Percentiles rank a stretch among this genome's conserved stretches.
These are phyloP conservation scores for Russula vinacea DNA, from an alignment of 768 basidiomycete genomes.

Conservation along the genomic window DNA sequence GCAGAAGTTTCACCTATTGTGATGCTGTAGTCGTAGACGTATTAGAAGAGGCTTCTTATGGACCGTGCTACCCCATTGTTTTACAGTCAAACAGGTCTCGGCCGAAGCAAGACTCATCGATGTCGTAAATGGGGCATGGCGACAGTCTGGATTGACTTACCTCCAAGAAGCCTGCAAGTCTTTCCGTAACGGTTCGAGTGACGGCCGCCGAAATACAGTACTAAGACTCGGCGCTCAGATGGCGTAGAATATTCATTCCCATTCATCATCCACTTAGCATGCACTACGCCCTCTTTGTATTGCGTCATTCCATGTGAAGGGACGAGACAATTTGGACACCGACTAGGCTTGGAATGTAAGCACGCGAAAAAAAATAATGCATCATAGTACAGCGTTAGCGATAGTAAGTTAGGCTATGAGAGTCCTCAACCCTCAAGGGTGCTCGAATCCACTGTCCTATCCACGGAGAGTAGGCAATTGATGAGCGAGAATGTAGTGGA, in stretches of 20 bases:
- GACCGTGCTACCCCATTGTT: no score
- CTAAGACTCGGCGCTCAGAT: neutral
- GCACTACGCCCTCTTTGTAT: neutral
- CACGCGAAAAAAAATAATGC: neutral
- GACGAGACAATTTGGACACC: neutral
- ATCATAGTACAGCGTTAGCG: neutral
- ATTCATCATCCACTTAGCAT: neutral
- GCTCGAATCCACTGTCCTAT: neutral
- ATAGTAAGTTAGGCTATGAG: neutral
- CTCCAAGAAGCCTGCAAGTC: neutral
- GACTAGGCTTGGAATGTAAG: neutral
- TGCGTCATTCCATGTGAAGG: neutral
- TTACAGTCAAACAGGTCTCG: no score
- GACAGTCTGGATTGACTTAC: no score
- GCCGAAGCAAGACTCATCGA: no score
- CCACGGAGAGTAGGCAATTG: neutral
- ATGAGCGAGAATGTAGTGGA: neutral
- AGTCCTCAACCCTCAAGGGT: neutral
- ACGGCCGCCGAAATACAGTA: neutral
- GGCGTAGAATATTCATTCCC: neutral
- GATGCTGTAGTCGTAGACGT: no score
- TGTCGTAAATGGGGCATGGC: no score
- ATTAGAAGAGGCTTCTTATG: no score
- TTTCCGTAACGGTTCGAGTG: neutral
- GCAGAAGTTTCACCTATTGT: no score